phyloP scores from a whole-genome alignment of 2,329 filamentous ascomycete species.

The Penicillium sclerotiorum region DNA sequence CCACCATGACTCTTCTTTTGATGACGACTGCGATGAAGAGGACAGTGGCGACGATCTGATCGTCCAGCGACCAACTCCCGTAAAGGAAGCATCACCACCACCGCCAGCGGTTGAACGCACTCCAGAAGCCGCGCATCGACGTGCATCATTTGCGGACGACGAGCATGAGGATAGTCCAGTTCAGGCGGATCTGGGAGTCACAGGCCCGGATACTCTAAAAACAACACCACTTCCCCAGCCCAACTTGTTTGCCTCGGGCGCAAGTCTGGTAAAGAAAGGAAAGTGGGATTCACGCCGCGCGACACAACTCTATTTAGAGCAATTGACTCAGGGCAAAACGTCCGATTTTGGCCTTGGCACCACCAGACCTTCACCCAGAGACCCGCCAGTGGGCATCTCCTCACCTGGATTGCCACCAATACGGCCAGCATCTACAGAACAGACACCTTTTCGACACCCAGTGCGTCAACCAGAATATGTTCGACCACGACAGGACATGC shows the following conservation, averaged over 20 bases:
- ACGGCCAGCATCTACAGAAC: no score
- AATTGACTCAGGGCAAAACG: constrained; percentile 42
- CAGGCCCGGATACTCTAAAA: constrained; percentile 41
- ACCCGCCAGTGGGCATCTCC: neutral
- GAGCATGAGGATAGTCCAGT: constrained; percentile 20
- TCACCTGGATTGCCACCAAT: neutral
- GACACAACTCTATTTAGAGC: constrained; percentile 58
- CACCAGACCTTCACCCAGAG: constrained; percentile 21
- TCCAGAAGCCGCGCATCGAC: constrained; percentile 36
- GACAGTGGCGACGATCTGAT: constrained; percentile 38
- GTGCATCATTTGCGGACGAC: constrained; percentile 42
- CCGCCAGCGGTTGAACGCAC: no score
- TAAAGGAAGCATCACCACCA: constrained; percentile 31
- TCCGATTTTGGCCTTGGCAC: constrained; percentile 25
- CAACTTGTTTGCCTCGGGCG: constrained; percentile 52
- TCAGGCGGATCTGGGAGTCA: constrained; percentile 40
- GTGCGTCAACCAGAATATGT: neutral
- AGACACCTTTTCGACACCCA: neutral
- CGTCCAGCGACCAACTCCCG: constrained; percentile 30
- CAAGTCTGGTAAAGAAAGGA: constrained; percentile 55
- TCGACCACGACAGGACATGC: neutral
- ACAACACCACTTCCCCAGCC: constrained; percentile 40
- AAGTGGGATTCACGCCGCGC: constrained; percentile 59
- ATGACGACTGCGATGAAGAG: constrained; percentile 35
- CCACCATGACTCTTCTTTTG: constrained; percentile 36